phyloP scores from a whole-genome alignment of 306 rosid species.

The Malus asiatica region DNA sequence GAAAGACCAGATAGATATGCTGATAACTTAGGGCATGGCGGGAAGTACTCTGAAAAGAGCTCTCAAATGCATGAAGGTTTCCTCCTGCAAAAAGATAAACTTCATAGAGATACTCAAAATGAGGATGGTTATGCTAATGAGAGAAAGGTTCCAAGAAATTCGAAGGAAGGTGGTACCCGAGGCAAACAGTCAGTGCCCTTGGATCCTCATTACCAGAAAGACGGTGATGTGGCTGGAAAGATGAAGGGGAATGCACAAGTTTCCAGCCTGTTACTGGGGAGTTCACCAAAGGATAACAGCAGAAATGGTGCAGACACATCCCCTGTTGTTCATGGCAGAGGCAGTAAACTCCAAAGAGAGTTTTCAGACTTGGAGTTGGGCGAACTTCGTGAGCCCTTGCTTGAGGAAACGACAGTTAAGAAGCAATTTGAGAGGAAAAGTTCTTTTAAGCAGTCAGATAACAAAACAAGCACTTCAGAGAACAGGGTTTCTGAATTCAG shows the following conservation, averaged over 20 bases:
- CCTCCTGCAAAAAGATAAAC: slow-evolving; percentile 39
- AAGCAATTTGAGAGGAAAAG: slow-evolving; percentile 71
- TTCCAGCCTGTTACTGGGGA: slow-evolving; percentile 33
- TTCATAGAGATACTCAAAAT: slow-evolving; percentile 41
- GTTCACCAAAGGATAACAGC: slow-evolving; percentile 45
- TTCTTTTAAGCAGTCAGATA: slow-evolving; percentile 61
- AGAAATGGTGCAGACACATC: slow-evolving; percentile 39
- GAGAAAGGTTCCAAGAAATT: slow-evolving; percentile 52
- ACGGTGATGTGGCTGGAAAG: slow-evolving; percentile 48
- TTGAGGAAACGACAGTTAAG: slow-evolving; percentile 49
- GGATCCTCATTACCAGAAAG: slow-evolving; percentile 53
- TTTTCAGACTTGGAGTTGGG: slow-evolving; percentile 91
- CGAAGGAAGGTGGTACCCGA: slow-evolving; percentile 49
- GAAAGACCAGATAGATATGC: slow-evolving; percentile 48
- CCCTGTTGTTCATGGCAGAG: slow-evolving; percentile 58
- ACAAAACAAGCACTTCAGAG: slow-evolving; percentile 43
- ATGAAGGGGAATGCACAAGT: slow-evolving; percentile 45
- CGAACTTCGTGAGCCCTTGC: slow-evolving; percentile 82
- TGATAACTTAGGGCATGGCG: slow-evolving; percentile 43
- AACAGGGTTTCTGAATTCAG: slow-evolving; percentile 43
- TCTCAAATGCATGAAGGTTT: slow-evolving; percentile 38
- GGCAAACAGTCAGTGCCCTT: slow-evolving; percentile 37
- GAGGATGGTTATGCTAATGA: slow-evolving; percentile 41
- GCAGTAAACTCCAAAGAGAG: slow-evolving; percentile 72
- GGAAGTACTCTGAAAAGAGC: slow-evolving; percentile 51